Evolutionary conservation across 441 rosid genomes (phyloP), one percentile per base, ranked within the genome.

Genomic region (Melastoma candidum): DNA sequence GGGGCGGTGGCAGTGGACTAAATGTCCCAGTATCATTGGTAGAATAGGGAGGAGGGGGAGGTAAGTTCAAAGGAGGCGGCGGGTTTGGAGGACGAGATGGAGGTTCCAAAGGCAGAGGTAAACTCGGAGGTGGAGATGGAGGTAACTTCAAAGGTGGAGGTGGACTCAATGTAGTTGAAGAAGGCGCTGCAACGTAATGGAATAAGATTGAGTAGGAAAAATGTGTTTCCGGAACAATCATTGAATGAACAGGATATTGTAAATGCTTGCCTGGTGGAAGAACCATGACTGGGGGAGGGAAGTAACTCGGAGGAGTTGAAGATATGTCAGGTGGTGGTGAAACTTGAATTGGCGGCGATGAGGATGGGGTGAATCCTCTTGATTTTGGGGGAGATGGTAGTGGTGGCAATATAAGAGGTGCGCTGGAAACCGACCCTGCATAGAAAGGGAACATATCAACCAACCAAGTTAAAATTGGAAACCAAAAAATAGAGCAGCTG

Each of bases 391-490:
- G 58, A 54, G 78, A 69, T 46, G 44, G 46, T 27, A 63, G 43
- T 36, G 78, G 80, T 32, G 81, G 71, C 59, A 59, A 63, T 51
- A 73, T 61, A 53, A 39, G 57, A 4, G 75, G 72, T 56, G 86
- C 61, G 26, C 44, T 59, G 41, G 73, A 59, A 66, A 54, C 59
- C 12, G 73, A 65, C 43, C 77, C 95, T 84, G 71, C 9, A 57
- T 67, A 44, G 51, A 53, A 65, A 59, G 50, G 48, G 17, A 41
- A 71, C 43, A 64, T 68, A 29, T 48, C 59, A 22, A 49, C 49
- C 22, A 63, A 48, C 41, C 26, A 26, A 39, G 58, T 58, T 51
- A 47, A 39, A 57, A 25, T 53, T 52, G 47, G 60, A 51, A 32
- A 29, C 59, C 50, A 55, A 56, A 12, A 12, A 10, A 36, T 52